A percentile compares a stretch with the other conserved stretches of the same genome.
phyloP scores from a whole-genome alignment of 2,329 filamentous ascomycete genomes.

The Trichoderma oligosporum region DNA sequence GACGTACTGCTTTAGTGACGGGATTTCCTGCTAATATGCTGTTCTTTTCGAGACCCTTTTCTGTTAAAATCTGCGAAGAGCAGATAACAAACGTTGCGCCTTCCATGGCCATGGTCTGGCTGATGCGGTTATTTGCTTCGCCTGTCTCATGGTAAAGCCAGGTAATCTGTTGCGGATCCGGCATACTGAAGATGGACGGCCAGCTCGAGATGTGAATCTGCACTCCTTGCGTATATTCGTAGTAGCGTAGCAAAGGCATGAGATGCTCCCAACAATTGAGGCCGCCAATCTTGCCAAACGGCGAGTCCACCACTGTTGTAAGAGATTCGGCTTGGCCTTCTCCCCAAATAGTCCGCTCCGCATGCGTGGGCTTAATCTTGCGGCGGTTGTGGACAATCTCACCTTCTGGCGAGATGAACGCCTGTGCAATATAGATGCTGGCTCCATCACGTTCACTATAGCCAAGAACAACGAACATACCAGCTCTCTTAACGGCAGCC shows the following conservation, averaged over 20 bases:
- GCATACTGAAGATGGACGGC: constrained; percentile 31
- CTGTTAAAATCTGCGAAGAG: constrained; percentile 39
- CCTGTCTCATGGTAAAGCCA: constrained; percentile 37
- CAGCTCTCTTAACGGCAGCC: constrained; percentile 44
- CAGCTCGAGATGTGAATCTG: constrained; percentile 26
- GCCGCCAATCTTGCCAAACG: constrained; percentile 49
- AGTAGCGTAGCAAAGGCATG: constrained; percentile 19
- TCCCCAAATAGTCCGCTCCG: constrained; percentile 53
- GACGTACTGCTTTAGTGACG: constrained; percentile 30
- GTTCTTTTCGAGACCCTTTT: constrained; percentile 39
- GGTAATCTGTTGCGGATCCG: constrained; percentile 30
- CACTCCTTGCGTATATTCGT: constrained; percentile 22
- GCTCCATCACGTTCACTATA: constrained; percentile 51
- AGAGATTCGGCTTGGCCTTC: constrained; percentile 53
- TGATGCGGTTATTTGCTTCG: constrained; percentile 33
- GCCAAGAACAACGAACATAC: constrained; percentile 52
- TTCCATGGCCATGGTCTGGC: constrained; percentile 43
- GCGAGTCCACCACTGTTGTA: constrained; percentile 45
- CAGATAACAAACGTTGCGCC: constrained; percentile 41
- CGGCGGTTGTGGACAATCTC: constrained; percentile 51
- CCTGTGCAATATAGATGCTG: constrained; percentile 51
- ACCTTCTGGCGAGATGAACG: constrained; percentile 48
- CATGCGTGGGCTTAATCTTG: constrained; percentile 55
- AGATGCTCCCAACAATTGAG: constrained; percentile 50
- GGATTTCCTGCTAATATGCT: constrained; percentile 36